These are phyloP conservation scores for Pichia deserticola DNA, from an alignment of 805 yeast species.

Conservation along the genomic window DNA sequence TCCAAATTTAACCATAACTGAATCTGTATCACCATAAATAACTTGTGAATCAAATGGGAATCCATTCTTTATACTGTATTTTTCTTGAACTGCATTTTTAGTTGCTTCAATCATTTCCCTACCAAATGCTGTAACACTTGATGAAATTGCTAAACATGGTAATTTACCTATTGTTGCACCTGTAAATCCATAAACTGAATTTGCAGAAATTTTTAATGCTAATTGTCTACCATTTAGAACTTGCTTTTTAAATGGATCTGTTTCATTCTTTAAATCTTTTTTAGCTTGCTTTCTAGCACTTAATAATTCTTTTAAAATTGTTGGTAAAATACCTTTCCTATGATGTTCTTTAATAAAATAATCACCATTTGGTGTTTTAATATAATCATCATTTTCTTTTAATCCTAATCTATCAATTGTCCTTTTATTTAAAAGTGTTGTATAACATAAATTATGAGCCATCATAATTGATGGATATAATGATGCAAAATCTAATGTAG, in stretches of 20 bases:
- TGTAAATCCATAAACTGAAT: constrained; percentile 97
- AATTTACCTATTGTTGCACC: constrained; percentile 98
- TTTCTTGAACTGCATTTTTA: constrained; percentile 73
- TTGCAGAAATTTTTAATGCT: constrained; percentile 94
- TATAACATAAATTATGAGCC: constrained; percentile 97
- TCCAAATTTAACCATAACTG: constrained; percentile 98
- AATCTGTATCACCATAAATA: constrained; percentile 97
- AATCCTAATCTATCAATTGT: constrained; percentile 60
- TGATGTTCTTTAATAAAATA: constrained; percentile 64
- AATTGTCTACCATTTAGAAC: constrained; percentile 96
- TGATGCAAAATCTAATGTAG: constrained; percentile 95
- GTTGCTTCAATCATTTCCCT: constrained; percentile 95
- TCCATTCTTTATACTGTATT: constrained; percentile 77
- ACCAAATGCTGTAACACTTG: constrained; percentile 93
- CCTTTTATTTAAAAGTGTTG: constrained; percentile 68
- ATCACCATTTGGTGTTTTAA: constrained; percentile 86
- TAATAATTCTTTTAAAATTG: constrained; percentile 80
- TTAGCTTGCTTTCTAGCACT: constrained; percentile 92
- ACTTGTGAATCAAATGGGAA: constrained; percentile 80
- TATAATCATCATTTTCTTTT: constrained; percentile 69
- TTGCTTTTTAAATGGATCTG: constrained; percentile 88
- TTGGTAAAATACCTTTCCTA: constrained; percentile 85
- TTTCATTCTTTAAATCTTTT: constrained; percentile 81
- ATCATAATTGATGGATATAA: constrained; percentile 98
- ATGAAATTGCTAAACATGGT: constrained; percentile 94